phyloP scores from a whole-genome alignment of 768 basidiomycete species.

The Suillus plorans region DNA sequence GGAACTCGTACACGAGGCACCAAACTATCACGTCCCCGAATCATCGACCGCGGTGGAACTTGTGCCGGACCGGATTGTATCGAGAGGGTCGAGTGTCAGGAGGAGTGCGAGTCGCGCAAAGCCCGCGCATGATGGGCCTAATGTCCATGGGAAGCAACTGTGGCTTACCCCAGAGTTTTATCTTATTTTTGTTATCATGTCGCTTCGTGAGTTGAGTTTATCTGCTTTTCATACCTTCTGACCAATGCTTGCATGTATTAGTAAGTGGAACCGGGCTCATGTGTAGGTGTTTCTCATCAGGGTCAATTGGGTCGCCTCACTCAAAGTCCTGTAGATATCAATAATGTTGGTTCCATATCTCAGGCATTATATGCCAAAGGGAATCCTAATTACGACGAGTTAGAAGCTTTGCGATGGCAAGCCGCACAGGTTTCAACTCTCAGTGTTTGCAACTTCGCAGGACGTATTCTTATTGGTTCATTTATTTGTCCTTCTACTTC shows the following conservation, averaged over 20 bases:
- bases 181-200: conserved; percentile 55
- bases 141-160: conserved; percentile 55
- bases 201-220: conserved; percentile 46
- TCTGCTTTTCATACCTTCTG: neutral
- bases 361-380: conserved; percentile 65
- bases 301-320: conserved; percentile 6
- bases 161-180: conserved; percentile 60
- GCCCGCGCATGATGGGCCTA: conserved; percentile 34
- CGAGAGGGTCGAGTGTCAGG: neutral
- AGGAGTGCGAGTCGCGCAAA: neutral
- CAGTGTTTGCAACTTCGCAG: conserved; percentile 78
- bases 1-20: conserved; percentile 18
- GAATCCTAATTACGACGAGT: conserved; percentile 62
- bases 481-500: neutral
- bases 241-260: conserved; percentile 22
- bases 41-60: conserved; percentile 21
- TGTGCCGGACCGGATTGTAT: conserved; percentile 14
- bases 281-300: conserved; percentile 45
- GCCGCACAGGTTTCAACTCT: conserved; percentile 81
- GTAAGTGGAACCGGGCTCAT: conserved; percentile 76
- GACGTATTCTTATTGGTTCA: conserved; percentile 74
- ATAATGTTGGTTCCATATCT: conserved; percentile 82
- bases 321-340: conserved; percentile 55
- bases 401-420: conserved; percentile 72
- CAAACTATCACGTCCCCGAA: conserved; percentile 23